Evolutionary conservation across 169 alveolate species (phyloP).

Genomic region (Miamiensis avidus): DNA sequence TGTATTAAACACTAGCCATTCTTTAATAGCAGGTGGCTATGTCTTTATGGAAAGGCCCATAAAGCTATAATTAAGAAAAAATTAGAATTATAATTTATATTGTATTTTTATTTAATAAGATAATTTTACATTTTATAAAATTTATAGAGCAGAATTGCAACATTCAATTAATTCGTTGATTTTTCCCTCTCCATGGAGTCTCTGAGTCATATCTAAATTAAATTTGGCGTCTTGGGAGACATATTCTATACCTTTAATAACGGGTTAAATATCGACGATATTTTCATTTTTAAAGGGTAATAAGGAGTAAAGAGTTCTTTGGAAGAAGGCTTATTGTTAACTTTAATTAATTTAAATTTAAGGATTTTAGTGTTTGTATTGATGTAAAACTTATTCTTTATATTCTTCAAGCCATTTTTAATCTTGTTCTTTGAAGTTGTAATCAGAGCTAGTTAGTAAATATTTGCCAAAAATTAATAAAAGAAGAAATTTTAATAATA

Average conservation of each 20-base stretch:
- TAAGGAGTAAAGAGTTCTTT: not conserved
- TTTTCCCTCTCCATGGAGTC: slow-evolving; percentile 50
- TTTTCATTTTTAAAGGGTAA: slow-evolving; percentile 50
- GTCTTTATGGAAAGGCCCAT: slow-evolving; percentile 67
- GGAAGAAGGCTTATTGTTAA: not conserved
- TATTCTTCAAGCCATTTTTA: slow-evolving; percentile 10
- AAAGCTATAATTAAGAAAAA: slow-evolving; percentile 17
- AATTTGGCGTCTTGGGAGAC: slow-evolving; percentile 50
- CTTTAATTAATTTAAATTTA: slow-evolving; percentile 11
- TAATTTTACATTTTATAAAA: slow-evolving; percentile 23
- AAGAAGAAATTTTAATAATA: no score
- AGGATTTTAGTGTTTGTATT: slow-evolving; percentile 4
- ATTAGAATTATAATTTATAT: not conserved
- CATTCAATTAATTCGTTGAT: slow-evolving; percentile 62
- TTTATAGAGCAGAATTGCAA: slow-evolving; percentile 40
- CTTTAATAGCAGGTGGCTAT: slow-evolving; percentile 57
- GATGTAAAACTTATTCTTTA: slow-evolving; percentile 4
- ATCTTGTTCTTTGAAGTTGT: not conserved
- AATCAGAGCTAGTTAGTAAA: not conserved
- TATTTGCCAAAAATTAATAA: no score
- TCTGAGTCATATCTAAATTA: slow-evolving; percentile 46
- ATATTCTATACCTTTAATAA: slow-evolving; percentile 47
- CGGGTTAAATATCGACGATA: slow-evolving; percentile 53
- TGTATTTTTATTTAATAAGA: not conserved
- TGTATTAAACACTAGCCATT: slow-evolving; percentile 59